phyloP scores from a whole-genome alignment of 139 green algal species.

The Mesostigma viride region DNA sequence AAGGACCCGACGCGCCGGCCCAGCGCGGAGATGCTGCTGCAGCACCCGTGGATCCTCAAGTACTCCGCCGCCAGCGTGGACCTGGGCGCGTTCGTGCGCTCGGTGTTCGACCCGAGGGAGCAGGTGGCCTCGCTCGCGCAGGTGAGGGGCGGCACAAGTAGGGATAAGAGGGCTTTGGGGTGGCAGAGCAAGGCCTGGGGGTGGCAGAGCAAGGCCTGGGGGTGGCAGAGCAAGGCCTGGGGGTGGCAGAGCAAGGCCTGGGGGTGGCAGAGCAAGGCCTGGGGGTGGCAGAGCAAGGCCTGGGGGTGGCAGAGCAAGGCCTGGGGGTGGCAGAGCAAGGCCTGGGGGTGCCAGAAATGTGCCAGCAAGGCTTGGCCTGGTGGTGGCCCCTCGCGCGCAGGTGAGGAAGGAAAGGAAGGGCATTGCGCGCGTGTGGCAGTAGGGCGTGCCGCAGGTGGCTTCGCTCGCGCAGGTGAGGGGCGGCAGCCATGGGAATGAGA shows the following conservation, averaged over 20 bases:
- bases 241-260: not conserved
- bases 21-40: slow-evolving; percentile 27
- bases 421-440: too few species aligned
- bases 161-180: not conserved
- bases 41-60: slow-evolving; percentile 29
- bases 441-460: slow-evolving; percentile 22
- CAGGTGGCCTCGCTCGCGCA: slow-evolving; percentile 27
- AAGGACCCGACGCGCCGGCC: slow-evolving; percentile 23
- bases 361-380: too few species aligned
- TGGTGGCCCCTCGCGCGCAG: too few species aligned
- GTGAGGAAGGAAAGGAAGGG: too few species aligned
- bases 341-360: too few species aligned
- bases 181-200: not conserved
- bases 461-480: slow-evolving; percentile 21
- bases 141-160: not conserved
- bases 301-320: too few species aligned
- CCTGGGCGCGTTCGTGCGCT: slow-evolving; percentile 21
- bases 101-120: slow-evolving; percentile 28
- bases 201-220: not conserved
- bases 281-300: too few species aligned
- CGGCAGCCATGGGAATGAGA: not conserved
- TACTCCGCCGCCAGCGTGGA: slow-evolving; percentile 17
- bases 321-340: too few species aligned
- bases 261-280: too few species aligned
- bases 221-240: not conserved